Base-by-base conservation (phyloP, 768 basidiomycete species). In the Tricholoma furcatifolium region DNA sequence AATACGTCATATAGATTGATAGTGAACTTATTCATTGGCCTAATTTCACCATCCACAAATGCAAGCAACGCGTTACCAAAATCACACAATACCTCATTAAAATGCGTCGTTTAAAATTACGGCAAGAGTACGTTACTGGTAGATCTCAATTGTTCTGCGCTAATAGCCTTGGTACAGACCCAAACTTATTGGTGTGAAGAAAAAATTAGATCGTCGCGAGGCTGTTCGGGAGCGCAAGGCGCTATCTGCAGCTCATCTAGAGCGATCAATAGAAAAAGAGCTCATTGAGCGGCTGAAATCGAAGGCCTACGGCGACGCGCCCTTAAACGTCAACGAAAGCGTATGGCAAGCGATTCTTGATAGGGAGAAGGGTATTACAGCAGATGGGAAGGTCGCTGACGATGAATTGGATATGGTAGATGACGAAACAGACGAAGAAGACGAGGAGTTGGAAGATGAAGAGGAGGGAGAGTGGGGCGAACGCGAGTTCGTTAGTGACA, bases 1-100 rank as follows among this genome's bases (percentile, higher is more conserved):
- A 24, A 40, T n/a, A 7, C 20, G 17, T 34, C 14, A 11, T 21
- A 27, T 59, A 98, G 95, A 96, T 99, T 64, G 97, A 98, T 76
- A 80, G 78, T 48, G 93, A 98, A 65, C 81, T 98, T 55, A 80
- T 93, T n/a, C 93, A 98, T 67, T 98, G 97, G 97, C 96, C 97
- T 4, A 94, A 94, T 63, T 98, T 96, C 69, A 85, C 85, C 30
- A 89, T 94, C 49, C 97, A 98, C 76, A 98, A 98, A 74, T 98
- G 97, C 82, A 99, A 99, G 78, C 97, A 99, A 73, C 85, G 97
- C 41, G 80, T 98, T 27, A 99, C 97, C 10, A 99, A 98, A 76
- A 98, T 99, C 62, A 98, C 96, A 0, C 97, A 99, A 68, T 98
- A 98, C 66, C 83, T 99, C 58, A 98, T 98, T 70, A 95, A 97